These are phyloP conservation scores for Entomortierella lignicola DNA, from an alignment of 192 early-diverging fungal genomes.

Conservation along the genomic window DNA sequence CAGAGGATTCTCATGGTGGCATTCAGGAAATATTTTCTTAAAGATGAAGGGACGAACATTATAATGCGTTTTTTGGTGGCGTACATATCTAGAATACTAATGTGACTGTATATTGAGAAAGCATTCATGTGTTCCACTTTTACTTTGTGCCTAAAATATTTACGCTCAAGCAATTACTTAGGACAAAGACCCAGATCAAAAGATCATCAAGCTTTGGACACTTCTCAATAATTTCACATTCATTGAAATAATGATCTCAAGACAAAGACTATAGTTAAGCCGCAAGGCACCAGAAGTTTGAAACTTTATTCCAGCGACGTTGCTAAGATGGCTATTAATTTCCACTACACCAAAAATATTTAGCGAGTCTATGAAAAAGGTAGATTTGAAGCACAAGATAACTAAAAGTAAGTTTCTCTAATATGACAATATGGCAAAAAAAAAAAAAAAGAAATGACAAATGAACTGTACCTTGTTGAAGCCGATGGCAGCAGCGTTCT, in stretches of 20 bases:
- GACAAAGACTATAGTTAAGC: neutral
- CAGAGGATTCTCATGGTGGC: constrained; percentile 81
- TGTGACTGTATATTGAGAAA: too few relatives aligned
- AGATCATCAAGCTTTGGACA: too few relatives aligned
- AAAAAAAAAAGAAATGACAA: neutral
- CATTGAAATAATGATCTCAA: neutral
- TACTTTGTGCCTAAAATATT: too few relatives aligned
- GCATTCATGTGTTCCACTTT: too few relatives aligned
- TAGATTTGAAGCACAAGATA: neutral
- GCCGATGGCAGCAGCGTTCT: constrained; percentile 97
- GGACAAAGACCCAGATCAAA: too few relatives aligned
- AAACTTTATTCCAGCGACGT: constrained; percentile 38
- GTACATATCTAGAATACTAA: neutral
- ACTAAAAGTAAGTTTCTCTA: too few relatives aligned
- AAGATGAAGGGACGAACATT: neutral
- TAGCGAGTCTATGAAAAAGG: constrained; percentile 18
- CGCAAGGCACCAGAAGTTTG: constrained; percentile 20
- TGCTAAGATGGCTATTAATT: constrained; percentile 5
- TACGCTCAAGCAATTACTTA: too few relatives aligned
- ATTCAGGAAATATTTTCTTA: neutral
- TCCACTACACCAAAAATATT: constrained; percentile 15
- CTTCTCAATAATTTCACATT: too few relatives aligned
- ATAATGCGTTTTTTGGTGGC: neutral
- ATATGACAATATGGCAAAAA: neutral
- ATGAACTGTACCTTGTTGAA: constrained; percentile 90